These are phyloP conservation scores for Pezicula radicicola DNA, from an alignment of 2,329 filamentous ascomycete species.

Conservation along the genomic window DNA sequence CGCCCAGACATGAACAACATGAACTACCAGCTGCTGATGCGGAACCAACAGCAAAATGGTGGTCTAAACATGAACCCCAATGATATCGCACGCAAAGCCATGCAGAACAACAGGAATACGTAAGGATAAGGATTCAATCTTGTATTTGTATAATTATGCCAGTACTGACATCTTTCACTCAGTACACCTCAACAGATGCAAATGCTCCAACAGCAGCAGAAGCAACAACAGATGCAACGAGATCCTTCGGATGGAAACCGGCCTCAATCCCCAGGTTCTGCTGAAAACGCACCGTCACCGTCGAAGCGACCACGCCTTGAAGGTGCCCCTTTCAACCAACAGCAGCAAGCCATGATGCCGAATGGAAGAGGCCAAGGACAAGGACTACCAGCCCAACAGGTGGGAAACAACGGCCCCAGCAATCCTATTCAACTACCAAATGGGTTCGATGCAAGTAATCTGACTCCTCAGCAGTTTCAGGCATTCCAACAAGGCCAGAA, in stretches of 20 bases:
- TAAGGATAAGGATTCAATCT: constrained; percentile 37
- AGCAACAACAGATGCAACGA: constrained; percentile 81
- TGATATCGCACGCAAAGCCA: constrained; percentile 68
- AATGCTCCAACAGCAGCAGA: constrained; percentile 68
- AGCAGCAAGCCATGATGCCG: constrained; percentile 65
- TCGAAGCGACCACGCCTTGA: constrained; percentile 86
- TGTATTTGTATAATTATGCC: neutral
- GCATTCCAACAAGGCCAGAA: constrained; percentile 43
- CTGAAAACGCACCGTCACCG: constrained; percentile 87
- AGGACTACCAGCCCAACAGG: constrained; percentile 68
- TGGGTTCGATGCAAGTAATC: constrained; percentile 71
- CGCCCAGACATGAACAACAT: constrained; percentile 57
- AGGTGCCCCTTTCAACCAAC: constrained; percentile 67
- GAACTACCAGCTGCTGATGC: constrained; percentile 68
- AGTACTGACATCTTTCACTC: neutral
- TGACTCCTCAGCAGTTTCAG: constrained; percentile 76
- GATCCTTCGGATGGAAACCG: constrained; percentile 84
- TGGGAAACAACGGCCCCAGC: constrained; percentile 54
- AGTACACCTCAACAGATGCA: constrained; percentile 61
- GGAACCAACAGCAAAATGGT: constrained; percentile 54
- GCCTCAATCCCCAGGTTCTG: constrained; percentile 76
- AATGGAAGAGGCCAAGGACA: constrained; percentile 65
- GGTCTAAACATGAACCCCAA: constrained; percentile 56
- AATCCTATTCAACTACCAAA: constrained; percentile 49
- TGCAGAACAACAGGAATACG: constrained; percentile 76